Evolutionary conservation across 257 asterid genomes (phyloP).

Genomic region (Salvia hispanica): DNA sequence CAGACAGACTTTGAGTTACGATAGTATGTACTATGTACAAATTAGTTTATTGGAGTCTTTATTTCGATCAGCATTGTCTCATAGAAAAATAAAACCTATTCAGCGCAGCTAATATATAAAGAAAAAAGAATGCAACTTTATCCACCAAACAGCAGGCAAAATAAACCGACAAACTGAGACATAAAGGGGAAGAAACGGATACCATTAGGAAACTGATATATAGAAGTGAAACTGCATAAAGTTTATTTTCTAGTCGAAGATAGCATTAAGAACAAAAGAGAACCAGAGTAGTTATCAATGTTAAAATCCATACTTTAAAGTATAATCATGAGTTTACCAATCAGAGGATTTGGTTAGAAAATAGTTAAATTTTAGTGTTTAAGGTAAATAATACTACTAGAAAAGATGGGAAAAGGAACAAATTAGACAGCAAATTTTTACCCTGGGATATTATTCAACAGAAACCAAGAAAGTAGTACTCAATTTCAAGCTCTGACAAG

Average conservation of each 20-base stretch:
- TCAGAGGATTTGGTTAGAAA: background rate
- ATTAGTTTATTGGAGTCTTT: background rate
- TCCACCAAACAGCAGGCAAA: background rate
- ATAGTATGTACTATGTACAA: too few species aligned
- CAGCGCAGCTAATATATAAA: background rate
- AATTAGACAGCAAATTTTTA: background rate
- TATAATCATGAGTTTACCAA: background rate
- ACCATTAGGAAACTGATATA: background rate
- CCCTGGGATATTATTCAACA: background rate
- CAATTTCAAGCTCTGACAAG: too few species aligned
- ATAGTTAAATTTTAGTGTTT: background rate
- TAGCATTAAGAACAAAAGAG: background rate
- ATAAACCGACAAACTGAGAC: too few species aligned
- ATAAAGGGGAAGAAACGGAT: background rate
- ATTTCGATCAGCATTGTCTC: background rate
- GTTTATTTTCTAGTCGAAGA: background rate
- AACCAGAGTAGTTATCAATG: background rate
- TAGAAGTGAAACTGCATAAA: background rate
- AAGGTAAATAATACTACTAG: background rate
- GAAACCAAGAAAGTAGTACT: background rate
- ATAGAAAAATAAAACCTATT: background rate
- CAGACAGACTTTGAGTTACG: too few species aligned
- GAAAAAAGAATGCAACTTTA: background rate
- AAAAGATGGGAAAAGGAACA: slow-evolving; percentile 7
- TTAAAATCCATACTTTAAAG: background rate